Evolutionary conservation across 2,329 filamentous ascomycete genomes (phyloP), one percentile per base, ranked within the genome.

Genomic region (Penicillium sp.): DNA sequence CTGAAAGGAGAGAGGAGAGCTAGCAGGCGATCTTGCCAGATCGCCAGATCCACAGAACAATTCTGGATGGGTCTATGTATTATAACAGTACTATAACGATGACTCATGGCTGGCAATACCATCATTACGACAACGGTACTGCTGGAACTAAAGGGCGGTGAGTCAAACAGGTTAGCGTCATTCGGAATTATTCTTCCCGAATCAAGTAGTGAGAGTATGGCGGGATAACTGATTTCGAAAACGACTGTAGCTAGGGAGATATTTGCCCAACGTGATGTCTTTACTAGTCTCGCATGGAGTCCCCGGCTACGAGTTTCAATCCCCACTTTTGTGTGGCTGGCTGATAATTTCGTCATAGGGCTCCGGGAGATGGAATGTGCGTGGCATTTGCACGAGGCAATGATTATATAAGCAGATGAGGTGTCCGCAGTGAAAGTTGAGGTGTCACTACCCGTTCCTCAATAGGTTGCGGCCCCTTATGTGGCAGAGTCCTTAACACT

Each of bases 1-100:
- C 20, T 22, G 20, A 22, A 16, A 57, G 50, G 7, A 59, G 44
- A n/a, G 30, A n/a, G 30, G 30, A 16, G n/a, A 16, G 30, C 30
- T 33, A 33, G 4, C 30, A 14, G 30, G 4, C 30, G 30, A 33
- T 33, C 30, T 16, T 33, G 30, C 30, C 30, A 33, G 30, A 33
- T 33, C 30, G 30, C 30, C 30, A 16, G 14, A 33, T 16, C 30
- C n/a, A 16, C 30, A 22, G 11, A 31, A 31, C 3, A 14, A 22
- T 22, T 22, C 20, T 22, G 20, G 20, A 2, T 22, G 28, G 5
- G 13, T 31, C 28, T 10, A 31, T 31, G 11, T 14, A 31, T 1
- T 14, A 14, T 31, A 13, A 31, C 9, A 31, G 28, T 31, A 31
- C 11, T 11, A 14, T 31, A 1, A 31, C 28, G 9, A 31, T 31